Base-by-base conservation (phyloP, 1,139 yeast genomes). In the Zygoascus sp. region DNA sequence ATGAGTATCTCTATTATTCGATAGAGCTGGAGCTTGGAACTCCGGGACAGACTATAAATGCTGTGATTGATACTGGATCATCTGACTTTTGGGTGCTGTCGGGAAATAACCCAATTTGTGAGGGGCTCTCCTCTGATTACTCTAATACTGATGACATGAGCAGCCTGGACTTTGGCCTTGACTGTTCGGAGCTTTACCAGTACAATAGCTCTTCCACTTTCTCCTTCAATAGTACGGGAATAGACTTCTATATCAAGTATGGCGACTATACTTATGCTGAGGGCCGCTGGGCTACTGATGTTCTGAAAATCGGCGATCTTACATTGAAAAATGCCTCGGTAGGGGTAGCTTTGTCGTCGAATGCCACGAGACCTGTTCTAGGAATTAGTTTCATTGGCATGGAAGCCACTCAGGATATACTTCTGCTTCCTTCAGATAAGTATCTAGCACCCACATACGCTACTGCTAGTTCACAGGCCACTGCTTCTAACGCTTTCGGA, bases 221-320 rank as follows among this genome's bases (percentile, higher is more conserved):
- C 37, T 52, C 52, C 52, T 53, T 53, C 52, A 51, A 50, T 41
- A 28, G 40, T 40, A 55, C 57, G 42, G 44, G 49, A 15, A 46
- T 43, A 21, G 41, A 49, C 8, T 75, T 57, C 36, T 60, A 55
- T 43, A 83, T 83, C 56, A 51, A 65, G 25, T 86, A 86, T 57
- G 90, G 81, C 27, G 95, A 85, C 61, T 60, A 63, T 5, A 72
- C 86, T 10, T 55, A 54, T 27, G 60, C 61, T 13, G 44, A 54
- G 39, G 83, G 83, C n/a, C 51, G 65, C 42, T 76, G 79, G 76
- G 80, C 76, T 7, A 57, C 64, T 42, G 82, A 77, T 55, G 59
- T 60, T 37, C 67, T 77, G 3, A 46, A 48, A 2, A 51, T 77
- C 27, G 74, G 72, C 20, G 60, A 62, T 50, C 54, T 61, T 20